These are phyloP conservation scores for Phaffomyces thermotolerans DNA, from an alignment of 805 yeast genomes.

Conservation along the genomic window DNA sequence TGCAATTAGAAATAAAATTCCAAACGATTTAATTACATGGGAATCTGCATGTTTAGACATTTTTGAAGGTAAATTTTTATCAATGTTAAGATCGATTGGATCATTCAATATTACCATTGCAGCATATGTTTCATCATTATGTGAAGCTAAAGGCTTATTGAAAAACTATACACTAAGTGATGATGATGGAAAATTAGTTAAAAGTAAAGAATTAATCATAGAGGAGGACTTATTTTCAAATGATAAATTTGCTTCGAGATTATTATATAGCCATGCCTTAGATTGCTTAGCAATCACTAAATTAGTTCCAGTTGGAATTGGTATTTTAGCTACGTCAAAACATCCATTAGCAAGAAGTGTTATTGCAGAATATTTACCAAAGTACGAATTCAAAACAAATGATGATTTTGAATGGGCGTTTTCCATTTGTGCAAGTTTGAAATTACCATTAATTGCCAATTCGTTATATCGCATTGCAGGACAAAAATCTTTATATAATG, in stretches of 20 bases:
- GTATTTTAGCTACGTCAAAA: constrained; percentile 45
- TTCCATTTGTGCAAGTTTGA: constrained; percentile 62
- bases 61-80: constrained; percentile 47
- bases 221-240: constrained; percentile 27
- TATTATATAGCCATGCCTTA: constrained; percentile 48
- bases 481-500: constrained; percentile 19
- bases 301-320: constrained; percentile 63
- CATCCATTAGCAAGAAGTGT: constrained; percentile 37
- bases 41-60: constrained; percentile 49
- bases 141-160: constrained; percentile 59
- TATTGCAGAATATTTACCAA: constrained; percentile 52
- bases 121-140: constrained; percentile 51
- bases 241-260: constrained; percentile 43
- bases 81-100: constrained; percentile 52
- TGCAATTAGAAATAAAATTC: constrained; percentile 27
- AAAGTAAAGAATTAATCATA: background rate
- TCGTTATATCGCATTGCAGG: constrained; percentile 36
- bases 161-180: constrained; percentile 30
- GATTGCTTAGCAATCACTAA: constrained; percentile 44
- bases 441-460: constrained; percentile 50
- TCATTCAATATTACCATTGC: constrained; percentile 56
- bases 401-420: constrained; percentile 79
- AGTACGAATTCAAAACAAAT: constrained; percentile 52
- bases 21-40: constrained; percentile 39
- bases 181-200: constrained; percentile 1